Percentiles rank a stretch among this genome's conserved stretches.
Conservation (phyloP, 2,329 filamentous ascomycete genomes). For the Alternaria sp. region DNA sequence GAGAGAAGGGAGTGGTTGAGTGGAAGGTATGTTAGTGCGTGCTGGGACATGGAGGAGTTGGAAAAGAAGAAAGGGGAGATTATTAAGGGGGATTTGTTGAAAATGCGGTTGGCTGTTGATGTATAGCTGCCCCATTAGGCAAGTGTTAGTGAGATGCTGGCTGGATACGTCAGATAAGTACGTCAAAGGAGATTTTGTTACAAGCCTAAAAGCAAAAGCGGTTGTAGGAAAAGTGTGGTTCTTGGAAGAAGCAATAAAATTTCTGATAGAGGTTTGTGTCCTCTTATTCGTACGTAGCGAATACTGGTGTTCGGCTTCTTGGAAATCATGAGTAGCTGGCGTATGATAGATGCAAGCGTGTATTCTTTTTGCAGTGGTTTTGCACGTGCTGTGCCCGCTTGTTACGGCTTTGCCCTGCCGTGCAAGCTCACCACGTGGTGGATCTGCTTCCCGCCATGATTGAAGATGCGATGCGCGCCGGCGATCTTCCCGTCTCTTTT, state of each 20-base stretch:
- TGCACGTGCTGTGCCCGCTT: not conserved
- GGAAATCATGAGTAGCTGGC: not conserved
- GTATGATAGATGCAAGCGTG: not conserved
- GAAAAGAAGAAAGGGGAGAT: constrained; percentile 24
- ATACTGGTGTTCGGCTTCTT: not conserved
- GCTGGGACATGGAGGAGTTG: constrained; percentile 46
- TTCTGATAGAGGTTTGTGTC: not conserved
- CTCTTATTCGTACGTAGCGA: not conserved
- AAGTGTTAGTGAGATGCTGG: not conserved
- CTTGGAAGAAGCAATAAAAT: not conserved
- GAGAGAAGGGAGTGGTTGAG: constrained; percentile 38
- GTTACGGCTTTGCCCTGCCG: not conserved
- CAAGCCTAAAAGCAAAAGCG: not conserved
- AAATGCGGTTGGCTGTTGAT: constrained; percentile 26
- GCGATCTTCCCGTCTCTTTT: not conserved
- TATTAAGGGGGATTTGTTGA: constrained; percentile 24
- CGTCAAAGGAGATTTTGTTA: not conserved
- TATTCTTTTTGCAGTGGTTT: not conserved
- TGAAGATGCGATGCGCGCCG: not conserved
- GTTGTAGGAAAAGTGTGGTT: not conserved
- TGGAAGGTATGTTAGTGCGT: constrained; percentile 36
- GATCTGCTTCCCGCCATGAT: not conserved
- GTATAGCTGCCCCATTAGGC: not conserved
- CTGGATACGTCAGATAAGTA: not conserved
- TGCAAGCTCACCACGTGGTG: not conserved